Evolutionary conservation across 352 stramenopile species (phyloP), one percentile per base, ranked within the genome.

Genomic region (Globisporangium barbulae): DNA sequence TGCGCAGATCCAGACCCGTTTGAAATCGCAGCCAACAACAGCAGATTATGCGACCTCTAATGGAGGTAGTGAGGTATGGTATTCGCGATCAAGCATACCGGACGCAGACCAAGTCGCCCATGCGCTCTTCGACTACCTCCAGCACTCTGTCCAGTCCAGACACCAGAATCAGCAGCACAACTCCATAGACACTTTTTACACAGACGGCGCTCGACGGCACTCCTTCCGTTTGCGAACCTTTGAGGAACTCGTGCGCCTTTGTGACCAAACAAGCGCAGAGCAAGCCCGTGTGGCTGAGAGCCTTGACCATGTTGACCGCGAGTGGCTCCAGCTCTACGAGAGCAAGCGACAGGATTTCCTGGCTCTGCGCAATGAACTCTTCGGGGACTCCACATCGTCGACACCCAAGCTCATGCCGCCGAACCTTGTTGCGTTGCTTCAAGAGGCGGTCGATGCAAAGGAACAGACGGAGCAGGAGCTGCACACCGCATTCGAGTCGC

Each of bases 401-500:
- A 97, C 84, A 53, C 68, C 90, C 41, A 96, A 96, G 71, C 98
- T 99, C 8, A 65, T 75, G 13, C 96, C 97, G 25, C 87, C 88
- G 53, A 98, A 89, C 44, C 92, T 84, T 1, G 98, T 82, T 0
- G 50, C 39, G 41, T 56, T n/a, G 73, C 52, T 79, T 72, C n/a
- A 95, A 58, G 63, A 50, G 64, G 59, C 21, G 5, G 59, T 49
- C n/a, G 25, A 49, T 3, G 21, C 63, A 3, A 61, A 63, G n/a
- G 54, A 68, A 5, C 35, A 41, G 5, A 61, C 62, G 0, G 62
- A 68, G 35, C 42, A 63, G 28, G 62, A 58, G 37, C 44, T 68
- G 5, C 55, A 63, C 48, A 21, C 53, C 9, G n/a, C 39, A 12
- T 39, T 68, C 12, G 62, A 68, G 54, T 31, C 45, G 9, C n/a